Evolutionary conservation across 305 asterid species (phyloP).

Genomic region (Petunia hybrid): DNA sequence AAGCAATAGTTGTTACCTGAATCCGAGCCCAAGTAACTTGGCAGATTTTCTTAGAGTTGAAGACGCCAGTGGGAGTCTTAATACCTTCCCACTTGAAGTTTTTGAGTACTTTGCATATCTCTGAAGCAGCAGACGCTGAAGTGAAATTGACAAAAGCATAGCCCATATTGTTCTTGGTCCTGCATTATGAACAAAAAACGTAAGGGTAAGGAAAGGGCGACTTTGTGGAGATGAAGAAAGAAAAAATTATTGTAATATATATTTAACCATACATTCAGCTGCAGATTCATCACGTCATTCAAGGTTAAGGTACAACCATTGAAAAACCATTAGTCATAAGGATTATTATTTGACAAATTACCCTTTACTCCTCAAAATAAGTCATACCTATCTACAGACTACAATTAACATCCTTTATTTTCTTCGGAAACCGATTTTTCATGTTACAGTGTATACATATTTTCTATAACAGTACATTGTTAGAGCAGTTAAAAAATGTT

Average conservation of each 20-base stretch:
- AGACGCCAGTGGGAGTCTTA: conserved; percentile 14
- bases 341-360: too few species aligned
- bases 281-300: too few species aligned
- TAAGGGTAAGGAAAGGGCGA: not conserved
- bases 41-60: conserved; percentile 46
- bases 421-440: too few species aligned
- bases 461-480: too few species aligned
- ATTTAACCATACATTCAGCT: too few species aligned
- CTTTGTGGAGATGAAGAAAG: not conserved
- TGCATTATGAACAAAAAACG: not conserved
- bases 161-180: conserved; percentile 51
- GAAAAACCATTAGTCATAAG: too few species aligned
- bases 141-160: conserved; percentile 68
- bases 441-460: too few species aligned
- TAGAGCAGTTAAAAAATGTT: too few species aligned
- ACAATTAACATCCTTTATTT: too few species aligned
- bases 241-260: not conserved
- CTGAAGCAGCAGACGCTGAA: conserved; percentile 34
- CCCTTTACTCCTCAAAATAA: too few species aligned
- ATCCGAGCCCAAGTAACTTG: conserved; percentile 52
- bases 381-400: too few species aligned
- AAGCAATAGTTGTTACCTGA: conserved; percentile 43
- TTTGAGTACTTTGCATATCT: conserved; percentile 35
- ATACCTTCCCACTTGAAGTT: conserved; percentile 45
- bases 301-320: too few species aligned